Base-by-base conservation (phyloP, 345 rosid genomes). In the Bretschneidera sinensis region DNA sequence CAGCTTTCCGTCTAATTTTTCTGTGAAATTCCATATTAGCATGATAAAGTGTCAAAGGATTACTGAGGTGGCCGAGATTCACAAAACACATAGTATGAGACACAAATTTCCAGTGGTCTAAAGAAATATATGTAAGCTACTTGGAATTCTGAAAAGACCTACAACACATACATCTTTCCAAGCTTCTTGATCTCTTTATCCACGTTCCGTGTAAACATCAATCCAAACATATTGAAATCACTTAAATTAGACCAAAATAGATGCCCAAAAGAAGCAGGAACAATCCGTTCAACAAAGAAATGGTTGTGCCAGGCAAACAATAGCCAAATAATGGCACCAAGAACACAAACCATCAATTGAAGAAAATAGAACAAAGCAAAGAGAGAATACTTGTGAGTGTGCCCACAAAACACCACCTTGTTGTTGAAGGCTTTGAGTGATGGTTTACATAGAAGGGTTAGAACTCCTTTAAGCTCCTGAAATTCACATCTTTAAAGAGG, bases 291-390 rank as follows among this genome's bases (percentile, higher is more conserved):
- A 59, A 94, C 92, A 74, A 87, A 90, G 81, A 94, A 90, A 74
- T 94, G 97, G 78, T 96, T 86, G 72, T 85, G 88, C 97, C 99
- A 90, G 11, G 92, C 99, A 59, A 71, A 71, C 95, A 97, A 64
- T 94, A 88, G 9, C 97, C 96, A 57, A 73, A 43, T 5, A 88
- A 17, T 15, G 97, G 99, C 72, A 83, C 96, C 31, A 80, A 63
- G 5, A 81, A 24, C 63, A 94, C 6, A 60, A 78, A 57, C 87
- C 95, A 84, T 76, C 76, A 43, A 68, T 72, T 86, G 66, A 86
- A 82, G 65, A 79, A 15, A 59, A 88, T 9, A 20, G 97, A 79
- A 64, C 75, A 76, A 3, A 82, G 11, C 69, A 90, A 50, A 18
- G 71, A 72, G 2, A 79, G 33, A 31, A 74, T 70, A 73, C 92